Base-by-base conservation (phyloP, 129 eudicot genomes). In the Centaurea solstitialis region DNA sequence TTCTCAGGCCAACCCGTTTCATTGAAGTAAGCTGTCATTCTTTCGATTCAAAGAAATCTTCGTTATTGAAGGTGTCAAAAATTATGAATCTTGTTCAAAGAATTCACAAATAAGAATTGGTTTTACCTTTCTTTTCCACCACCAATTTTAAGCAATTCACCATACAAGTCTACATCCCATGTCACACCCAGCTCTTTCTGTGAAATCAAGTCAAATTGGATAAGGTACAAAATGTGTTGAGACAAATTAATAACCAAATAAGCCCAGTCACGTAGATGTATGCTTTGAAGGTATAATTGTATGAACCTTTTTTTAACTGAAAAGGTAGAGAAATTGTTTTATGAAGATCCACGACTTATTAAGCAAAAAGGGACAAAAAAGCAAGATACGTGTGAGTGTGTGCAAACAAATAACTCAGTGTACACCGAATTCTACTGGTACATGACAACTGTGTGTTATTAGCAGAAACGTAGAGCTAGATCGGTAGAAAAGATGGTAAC, bases 61-160 rank as follows among this genome's bases (percentile, higher is more conserved):
- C 2, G 30, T 76, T 35, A 83, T 61, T 15, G 50, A 77, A 18
- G 61, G 53, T 74, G 45, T 68, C 21, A n/a, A 21, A 68, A 18
- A 23, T 23, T 22, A 13, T 23, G 6, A 1, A 47, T 67, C n/a
- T 81, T 66, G 1, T 40, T 6, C 37, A 73, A 20, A 20, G 28
- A 10, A 72, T 18, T 72, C 15, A 50, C 64, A 47, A 74, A 43
- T 5, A 8, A 23, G 24, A 21, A 5, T 22, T 3, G 11, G n/a
- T 17, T 33, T 33, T 88, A 96, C 99, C 99, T 96, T 86, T 96
- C 99, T 84, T 96, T 96, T 82, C 99, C 99, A 85, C 99, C 99
- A 35, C 99, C 99, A 79, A 96, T 96, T 87, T 96, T 91, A 82
- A 96, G 98, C 87, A 96, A 81, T 84, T 96, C 98, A 59, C 99